Evolutionary conservation across 2,329 filamentous ascomycete species (phyloP), one percentile per base, ranked within the genome.

Genomic region (Gnomoniopsis smithogilvyi): DNA sequence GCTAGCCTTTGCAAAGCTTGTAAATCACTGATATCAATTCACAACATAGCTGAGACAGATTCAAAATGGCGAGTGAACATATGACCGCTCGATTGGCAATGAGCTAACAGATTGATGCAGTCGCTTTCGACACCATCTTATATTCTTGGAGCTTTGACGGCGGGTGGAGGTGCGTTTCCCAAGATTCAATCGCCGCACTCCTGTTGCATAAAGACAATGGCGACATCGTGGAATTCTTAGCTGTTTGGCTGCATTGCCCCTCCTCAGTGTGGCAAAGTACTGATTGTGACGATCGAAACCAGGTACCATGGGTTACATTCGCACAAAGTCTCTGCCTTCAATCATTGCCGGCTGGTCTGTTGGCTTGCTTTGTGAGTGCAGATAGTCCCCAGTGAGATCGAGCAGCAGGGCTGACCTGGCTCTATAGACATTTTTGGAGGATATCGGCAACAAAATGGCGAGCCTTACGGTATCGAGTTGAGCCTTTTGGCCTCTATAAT

Each of bases 401-500:
- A 6, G 38, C 3, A 36, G 33, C 19, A 30, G 3, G 34, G 1
- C 17, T 54, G 47, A 38, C 41, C 38, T 38, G 22, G 51, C 34
- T 38, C 33, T 12, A 12, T 63, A 85, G 83, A 99, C 75, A 87
- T 86, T 24, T 79, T 96, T 47, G 91, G 92, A 63, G 93, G 89
- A 64, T 87, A 90, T 69, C 90, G 93, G 60, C 87, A 96, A 63
- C 87, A 89, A 67, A 87, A 86, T 67, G 79, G 82, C 62, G 83
- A 92, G 71, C 72, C 90, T 3, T 96, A 95, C 73, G 95, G 94
- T 63, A 77, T 96, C 66, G 95, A 98, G 75, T 79, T 96, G 47
- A 91, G 89, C n/a, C 82, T 99, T 11, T 80, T 97, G 47, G 95
- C 95, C 4, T 96, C 91, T 0, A 68, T 92, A n/a, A 77, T 98